These are phyloP conservation scores for Stachybotrys elegans DNA, from an alignment of 2,329 filamentous ascomycete species.

Conservation along the genomic window DNA sequence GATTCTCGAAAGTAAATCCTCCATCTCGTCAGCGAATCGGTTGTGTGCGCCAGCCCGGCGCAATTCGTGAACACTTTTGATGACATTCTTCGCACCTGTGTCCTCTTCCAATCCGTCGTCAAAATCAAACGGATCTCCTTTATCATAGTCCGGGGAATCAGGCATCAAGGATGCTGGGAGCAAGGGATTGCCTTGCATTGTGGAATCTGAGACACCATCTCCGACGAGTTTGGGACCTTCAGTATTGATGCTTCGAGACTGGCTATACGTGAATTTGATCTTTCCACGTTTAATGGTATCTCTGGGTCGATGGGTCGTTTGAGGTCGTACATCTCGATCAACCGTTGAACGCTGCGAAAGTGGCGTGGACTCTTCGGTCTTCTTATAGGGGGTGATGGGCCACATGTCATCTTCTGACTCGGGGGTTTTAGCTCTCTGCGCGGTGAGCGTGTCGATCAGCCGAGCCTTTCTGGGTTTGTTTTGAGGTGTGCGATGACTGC, in stretches of 20 bases:
- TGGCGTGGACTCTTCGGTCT: neutral
- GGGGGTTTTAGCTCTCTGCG: constrained; percentile 30
- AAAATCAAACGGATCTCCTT: constrained; percentile 19
- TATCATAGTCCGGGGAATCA: no score
- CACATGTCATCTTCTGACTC: no score
- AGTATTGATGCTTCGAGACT: constrained; percentile 22
- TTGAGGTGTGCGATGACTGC: no score
- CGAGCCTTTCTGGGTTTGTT: no score
- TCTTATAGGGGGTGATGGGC: no score
- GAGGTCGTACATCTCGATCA: constrained; percentile 11
- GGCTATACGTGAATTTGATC: constrained; percentile 30
- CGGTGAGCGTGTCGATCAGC: constrained; percentile 37
- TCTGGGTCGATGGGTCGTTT: constrained; percentile 19
- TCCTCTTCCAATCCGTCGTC: constrained; percentile 31
- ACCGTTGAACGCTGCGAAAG: constrained; percentile 1
- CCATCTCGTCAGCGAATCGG: constrained; percentile 60
- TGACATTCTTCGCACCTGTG: constrained; percentile 41
- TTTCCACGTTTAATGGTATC: constrained; percentile 22
- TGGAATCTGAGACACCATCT: no score
- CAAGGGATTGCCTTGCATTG: constrained; percentile 14
- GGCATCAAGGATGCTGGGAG: constrained; percentile 17
- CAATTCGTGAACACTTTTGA: constrained; percentile 61
- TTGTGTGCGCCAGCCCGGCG: constrained; percentile 62
- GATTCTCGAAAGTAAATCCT: constrained; percentile 58
- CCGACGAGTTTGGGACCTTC: no score